A percentile compares a stretch with the other conserved stretches of the same genome.
Evolutionary conservation across 306 rosid genomes (phyloP).

Genomic region (Acacia confusa): DNA sequence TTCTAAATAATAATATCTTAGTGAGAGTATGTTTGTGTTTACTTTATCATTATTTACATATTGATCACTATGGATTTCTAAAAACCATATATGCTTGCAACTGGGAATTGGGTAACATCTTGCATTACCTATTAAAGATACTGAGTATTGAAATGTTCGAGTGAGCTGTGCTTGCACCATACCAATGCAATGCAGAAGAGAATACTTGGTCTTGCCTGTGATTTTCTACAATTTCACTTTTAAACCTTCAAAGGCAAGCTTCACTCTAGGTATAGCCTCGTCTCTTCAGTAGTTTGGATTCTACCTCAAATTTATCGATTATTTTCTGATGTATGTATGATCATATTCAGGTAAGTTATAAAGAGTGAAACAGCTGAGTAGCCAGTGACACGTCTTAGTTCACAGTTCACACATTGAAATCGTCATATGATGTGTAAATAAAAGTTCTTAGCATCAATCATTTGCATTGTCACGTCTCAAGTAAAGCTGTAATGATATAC

Average conservation of each 20-base stretch:
- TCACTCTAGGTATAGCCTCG: constrained; percentile 33
- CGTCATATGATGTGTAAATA: background rate
- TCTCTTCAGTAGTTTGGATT: constrained; percentile 43
- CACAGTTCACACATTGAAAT: background rate
- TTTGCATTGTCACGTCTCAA: background rate
- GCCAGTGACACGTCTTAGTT: background rate
- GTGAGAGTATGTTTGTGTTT: too few relatives aligned
- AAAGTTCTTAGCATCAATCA: background rate
- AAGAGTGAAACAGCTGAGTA: background rate
- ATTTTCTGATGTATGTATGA: constrained; percentile 55
- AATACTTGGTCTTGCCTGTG: background rate
- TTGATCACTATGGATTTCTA: too few relatives aligned
- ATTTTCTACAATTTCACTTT: constrained; percentile 35
- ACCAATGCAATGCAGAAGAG: background rate
- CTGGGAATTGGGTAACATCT: too few relatives aligned
- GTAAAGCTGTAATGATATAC: background rate
- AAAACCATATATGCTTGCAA: too few relatives aligned
- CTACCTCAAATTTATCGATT: constrained; percentile 44
- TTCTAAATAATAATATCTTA: too few relatives aligned
- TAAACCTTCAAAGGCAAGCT: constrained; percentile 45
- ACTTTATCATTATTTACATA: too few relatives aligned
- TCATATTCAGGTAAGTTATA: background rate
- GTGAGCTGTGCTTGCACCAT: too few relatives aligned
- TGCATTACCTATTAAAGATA: too few relatives aligned
- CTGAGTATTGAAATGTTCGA: too few relatives aligned